Evolutionary conservation across 208 protist genomes (phyloP).

Genomic region (Trypanosoma grayi): DNA sequence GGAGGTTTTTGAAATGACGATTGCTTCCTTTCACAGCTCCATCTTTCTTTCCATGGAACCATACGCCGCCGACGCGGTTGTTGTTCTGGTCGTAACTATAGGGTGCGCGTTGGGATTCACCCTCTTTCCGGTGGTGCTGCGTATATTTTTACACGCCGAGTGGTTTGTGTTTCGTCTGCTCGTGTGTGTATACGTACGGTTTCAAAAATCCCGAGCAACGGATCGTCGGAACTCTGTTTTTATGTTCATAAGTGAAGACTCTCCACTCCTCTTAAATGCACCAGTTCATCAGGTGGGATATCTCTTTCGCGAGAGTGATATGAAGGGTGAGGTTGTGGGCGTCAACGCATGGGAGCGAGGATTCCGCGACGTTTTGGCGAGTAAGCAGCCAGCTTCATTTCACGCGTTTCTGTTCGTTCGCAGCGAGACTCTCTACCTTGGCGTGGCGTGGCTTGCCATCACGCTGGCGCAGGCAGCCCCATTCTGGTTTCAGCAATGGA

Average conservation of each 20-base stretch:
- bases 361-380: slow-evolving; percentile 52
- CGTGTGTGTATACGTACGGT: slow-evolving; percentile 1
- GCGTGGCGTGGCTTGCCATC: slow-evolving; percentile 48
- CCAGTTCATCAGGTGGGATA: background rate
- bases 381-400: slow-evolving; percentile 46
- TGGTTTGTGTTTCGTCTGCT: slow-evolving; percentile 23
- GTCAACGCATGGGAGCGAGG: slow-evolving; percentile 36
- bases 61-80: slow-evolving; percentile 40
- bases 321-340: background rate
- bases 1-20: slow-evolving; percentile 37
- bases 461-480: slow-evolving; percentile 53
- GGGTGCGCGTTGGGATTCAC: slow-evolving; percentile 74
- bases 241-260: slow-evolving; percentile 5
- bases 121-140: slow-evolving; percentile 62
- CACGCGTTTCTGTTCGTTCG: slow-evolving; percentile 71
- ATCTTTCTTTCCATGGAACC: slow-evolving; percentile 66
- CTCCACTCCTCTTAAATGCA: background rate
- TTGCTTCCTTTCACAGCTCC: slow-evolving; percentile 69
- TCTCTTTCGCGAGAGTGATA: slow-evolving; percentile 15
- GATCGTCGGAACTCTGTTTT: slow-evolving; percentile 9
- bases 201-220: background rate
- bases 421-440: slow-evolving; percentile 53
- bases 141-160: slow-evolving; percentile 45
- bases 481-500: slow-evolving; percentile 75
- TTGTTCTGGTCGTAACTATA: slow-evolving; percentile 41